Evolutionary conservation across 139 green algal genomes (phyloP).

Genomic region (Chlamydomonas urium): DNA sequence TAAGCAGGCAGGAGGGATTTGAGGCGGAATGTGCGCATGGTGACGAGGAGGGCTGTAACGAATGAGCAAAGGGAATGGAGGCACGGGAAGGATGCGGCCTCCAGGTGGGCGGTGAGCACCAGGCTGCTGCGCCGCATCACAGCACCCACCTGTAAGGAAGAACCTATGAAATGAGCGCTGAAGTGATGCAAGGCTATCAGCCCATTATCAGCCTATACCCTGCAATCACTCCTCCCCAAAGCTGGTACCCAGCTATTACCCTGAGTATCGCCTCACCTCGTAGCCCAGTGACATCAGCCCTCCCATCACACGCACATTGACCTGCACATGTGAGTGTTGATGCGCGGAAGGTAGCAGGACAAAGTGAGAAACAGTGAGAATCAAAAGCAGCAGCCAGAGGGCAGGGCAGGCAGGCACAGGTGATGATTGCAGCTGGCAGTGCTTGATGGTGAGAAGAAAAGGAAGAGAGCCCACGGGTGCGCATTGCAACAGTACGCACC

Average conservation of each 20-base stretch:
- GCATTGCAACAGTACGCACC: no score
- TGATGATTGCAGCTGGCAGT: no score
- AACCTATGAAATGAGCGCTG: not conserved
- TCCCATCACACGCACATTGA: slow-evolving; percentile 84
- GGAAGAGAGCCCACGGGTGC: no score
- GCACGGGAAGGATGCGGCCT: not conserved
- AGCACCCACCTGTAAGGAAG: not conserved
- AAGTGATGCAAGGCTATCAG: no score
- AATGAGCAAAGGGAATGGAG: not conserved
- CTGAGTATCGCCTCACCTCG: slow-evolving; percentile 65
- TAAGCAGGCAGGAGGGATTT: slow-evolving; percentile 97
- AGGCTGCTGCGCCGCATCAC: not conserved
- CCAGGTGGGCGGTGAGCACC: not conserved
- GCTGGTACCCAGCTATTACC: slow-evolving; percentile 12
- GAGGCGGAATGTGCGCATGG: no score
- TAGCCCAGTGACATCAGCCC: slow-evolving; percentile 98
- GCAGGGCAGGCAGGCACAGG: no score
- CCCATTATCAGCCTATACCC: no score
- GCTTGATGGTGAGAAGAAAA: no score
- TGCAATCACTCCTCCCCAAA: no score
- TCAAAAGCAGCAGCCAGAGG: no score
- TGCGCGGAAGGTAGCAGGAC: no score
- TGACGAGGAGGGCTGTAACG: slow-evolving; percentile 81
- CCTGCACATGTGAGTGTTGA: slow-evolving; percentile 32
- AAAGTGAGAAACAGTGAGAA: no score